Evolutionary conservation across 225 moss, liverwort and hornwort species (phyloP).

Genomic region (Asterella californica): DNA sequence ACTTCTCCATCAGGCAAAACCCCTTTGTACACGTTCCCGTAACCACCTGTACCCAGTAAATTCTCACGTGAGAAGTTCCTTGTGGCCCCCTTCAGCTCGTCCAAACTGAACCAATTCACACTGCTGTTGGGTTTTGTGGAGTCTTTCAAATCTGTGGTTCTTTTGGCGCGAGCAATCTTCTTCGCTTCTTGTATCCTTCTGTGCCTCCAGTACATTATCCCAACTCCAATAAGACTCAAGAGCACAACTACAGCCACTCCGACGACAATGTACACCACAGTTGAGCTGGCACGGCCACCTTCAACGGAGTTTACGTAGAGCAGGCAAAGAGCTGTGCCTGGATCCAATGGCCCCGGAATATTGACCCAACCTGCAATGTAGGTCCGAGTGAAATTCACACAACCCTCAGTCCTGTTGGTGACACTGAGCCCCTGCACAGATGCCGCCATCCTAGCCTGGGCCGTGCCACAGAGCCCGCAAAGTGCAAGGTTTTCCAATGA

Average conservation of each 20-base stretch:
- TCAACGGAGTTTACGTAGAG: constrained; percentile 19
- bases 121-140: constrained; percentile 22
- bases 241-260: constrained; percentile 41
- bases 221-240: constrained; percentile 21
- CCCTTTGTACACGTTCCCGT: constrained; percentile 82
- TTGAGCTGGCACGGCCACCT: not conserved
- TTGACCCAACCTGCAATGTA: constrained; percentile 49
- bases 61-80: constrained; percentile 62
- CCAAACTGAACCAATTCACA: constrained; percentile 49
- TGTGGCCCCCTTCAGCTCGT: constrained; percentile 67
- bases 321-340: constrained; percentile 41
- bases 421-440: not conserved
- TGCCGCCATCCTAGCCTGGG: not conserved
- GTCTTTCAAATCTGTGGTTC: constrained; percentile 16
- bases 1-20: constrained; percentile 58
- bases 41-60: constrained; percentile 76
- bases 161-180: constrained; percentile 16
- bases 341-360: constrained; percentile 43
- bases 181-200: constrained; percentile 6
- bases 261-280: constrained; percentile 21
- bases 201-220: constrained; percentile 8
- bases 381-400: constrained; percentile 21
- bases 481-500: not conserved
- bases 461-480: constrained; percentile 27
- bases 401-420: constrained; percentile 9